Evolutionary conservation across 129 eudicot genomes (phyloP).

Genomic region (Arctium lappa): DNA sequence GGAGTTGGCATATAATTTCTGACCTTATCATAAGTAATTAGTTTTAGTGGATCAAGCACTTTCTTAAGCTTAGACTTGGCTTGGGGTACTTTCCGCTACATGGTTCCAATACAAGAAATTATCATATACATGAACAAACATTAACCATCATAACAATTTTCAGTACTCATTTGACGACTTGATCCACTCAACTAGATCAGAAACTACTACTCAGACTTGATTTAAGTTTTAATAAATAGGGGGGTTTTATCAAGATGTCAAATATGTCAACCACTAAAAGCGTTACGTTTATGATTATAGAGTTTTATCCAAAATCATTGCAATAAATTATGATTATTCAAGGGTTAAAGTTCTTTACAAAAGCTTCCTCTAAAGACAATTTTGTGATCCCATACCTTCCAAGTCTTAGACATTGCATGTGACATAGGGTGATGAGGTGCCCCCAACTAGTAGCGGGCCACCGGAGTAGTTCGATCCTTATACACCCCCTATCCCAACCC

Average conservation of each 20-base stretch:
- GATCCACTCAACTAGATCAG: background rate
- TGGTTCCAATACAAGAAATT: background rate
- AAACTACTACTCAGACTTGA: background rate
- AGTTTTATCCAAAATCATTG: background rate
- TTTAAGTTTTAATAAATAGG: background rate
- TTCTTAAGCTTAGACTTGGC: background rate
- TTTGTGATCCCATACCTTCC: conserved; percentile 18
- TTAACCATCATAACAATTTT: background rate
- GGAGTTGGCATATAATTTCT: background rate
- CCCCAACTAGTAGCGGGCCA: conserved; percentile 14
- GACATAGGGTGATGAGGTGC: conserved; percentile 14
- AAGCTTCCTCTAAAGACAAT: background rate
- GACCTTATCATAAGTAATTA: background rate
- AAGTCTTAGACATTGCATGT: conserved; percentile 21
- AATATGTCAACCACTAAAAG: background rate
- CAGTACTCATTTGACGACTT: background rate
- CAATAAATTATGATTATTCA: background rate
- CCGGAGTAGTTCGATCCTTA: background rate
- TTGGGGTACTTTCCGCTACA: background rate
- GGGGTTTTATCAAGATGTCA: background rate
- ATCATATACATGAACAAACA: background rate
- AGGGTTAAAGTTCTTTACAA: background rate
- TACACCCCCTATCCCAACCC: background rate
- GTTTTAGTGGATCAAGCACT: background rate
- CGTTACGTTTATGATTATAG: background rate